phyloP scores from a whole-genome alignment of 768 basidiomycete genomes.

The Leucosporidium yakuticum region DNA sequence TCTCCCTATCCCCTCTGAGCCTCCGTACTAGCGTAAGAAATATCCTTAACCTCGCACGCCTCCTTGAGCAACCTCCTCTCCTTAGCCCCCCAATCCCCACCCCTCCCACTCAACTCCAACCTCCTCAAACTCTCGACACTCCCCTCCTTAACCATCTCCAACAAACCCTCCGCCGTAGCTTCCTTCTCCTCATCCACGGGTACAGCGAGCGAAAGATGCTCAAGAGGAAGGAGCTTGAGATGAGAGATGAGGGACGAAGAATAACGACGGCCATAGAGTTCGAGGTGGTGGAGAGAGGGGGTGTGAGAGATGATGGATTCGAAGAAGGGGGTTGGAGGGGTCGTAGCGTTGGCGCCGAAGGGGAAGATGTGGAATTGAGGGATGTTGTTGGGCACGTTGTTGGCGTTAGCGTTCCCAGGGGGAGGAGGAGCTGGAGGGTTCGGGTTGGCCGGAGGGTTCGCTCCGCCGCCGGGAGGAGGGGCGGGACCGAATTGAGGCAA shows the following conservation, averaged over 20 bases:
- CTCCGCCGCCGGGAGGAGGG: not conserved
- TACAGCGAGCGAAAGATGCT: slow-evolving; percentile 4
- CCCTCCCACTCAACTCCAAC: slow-evolving; percentile 14
- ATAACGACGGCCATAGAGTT: slow-evolving; percentile 18
- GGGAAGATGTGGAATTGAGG: not conserved
- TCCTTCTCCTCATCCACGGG: slow-evolving; percentile 1
- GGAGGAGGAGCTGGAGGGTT: no score
- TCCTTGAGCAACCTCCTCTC: slow-evolving; percentile 18
- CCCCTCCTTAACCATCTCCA: not conserved
- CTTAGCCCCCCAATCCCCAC: slow-evolving; percentile 10
- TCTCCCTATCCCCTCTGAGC: no score
- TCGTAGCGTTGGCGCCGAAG: not conserved
- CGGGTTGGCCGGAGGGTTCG: no score
- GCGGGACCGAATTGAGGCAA: no score
- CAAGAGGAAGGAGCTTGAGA: not conserved
- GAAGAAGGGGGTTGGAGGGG: slow-evolving; percentile 12
- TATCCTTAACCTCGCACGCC: not conserved
- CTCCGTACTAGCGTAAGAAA: not conserved
- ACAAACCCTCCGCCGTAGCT: not conserved
- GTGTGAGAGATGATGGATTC: not conserved
- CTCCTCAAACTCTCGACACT: not conserved
- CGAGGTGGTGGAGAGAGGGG: slow-evolving; percentile 13
- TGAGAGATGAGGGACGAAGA: not conserved
- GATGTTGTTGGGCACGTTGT: not conserved
- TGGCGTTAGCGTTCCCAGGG: not conserved